A percentile compares a stretch with the other conserved stretches of the same genome.
Evolutionary conservation across 176 grass and related monocot genomes (phyloP).

Genomic region (Cocos nucifera): DNA sequence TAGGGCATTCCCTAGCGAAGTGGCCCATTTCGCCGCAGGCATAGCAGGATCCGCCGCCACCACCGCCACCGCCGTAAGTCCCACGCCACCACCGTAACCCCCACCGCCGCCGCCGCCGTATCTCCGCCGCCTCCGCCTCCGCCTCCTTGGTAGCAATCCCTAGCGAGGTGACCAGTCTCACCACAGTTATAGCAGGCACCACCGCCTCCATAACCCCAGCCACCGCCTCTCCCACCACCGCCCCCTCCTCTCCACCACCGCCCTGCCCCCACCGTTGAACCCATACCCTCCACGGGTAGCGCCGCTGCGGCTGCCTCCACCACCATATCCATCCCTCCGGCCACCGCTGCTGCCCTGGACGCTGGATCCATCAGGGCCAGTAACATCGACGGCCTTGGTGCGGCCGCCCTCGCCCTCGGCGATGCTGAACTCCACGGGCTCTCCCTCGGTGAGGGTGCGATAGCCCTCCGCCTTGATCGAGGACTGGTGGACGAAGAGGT

Average conservation of each 20-base stretch:
- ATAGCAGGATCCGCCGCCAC: conserved; percentile 63
- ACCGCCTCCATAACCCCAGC: conserved; percentile 20
- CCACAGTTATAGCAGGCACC: conserved; percentile 80
- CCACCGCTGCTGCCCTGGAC: conserved; percentile 50
- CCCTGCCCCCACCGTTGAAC: conserved; percentile 9
- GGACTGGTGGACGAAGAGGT: conserved; percentile 86
- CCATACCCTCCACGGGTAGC: conserved; percentile 29
- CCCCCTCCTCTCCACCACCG: conserved; percentile 16
- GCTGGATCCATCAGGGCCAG: conserved; percentile 78
- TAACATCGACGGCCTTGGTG: conserved; percentile 90
- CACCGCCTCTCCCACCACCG: conserved; percentile 11
- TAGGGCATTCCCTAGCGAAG: conserved; percentile 64
- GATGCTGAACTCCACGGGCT: conserved; percentile 62
- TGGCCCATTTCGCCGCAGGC: conserved; percentile 77
- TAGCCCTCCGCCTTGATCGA: conserved; percentile 96
- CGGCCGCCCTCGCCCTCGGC: conserved; percentile 58
- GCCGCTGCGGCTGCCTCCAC: conserved; percentile 29
- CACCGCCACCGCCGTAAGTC: not conserved
- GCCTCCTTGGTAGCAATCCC: conserved; percentile 46
- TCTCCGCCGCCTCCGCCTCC: not conserved
- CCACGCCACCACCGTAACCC: too few relatives aligned
- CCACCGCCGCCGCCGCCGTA: conserved; percentile 23
- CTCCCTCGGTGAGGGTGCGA: conserved; percentile 72
- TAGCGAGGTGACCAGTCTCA: conserved; percentile 49
- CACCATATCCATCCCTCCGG: conserved; percentile 18